Percentiles rank a stretch among this genome's conserved stretches.
phyloP scores from a whole-genome alignment of 371 early-diverging fungal genomes.

The Quaeritorhiza haematococci region DNA sequence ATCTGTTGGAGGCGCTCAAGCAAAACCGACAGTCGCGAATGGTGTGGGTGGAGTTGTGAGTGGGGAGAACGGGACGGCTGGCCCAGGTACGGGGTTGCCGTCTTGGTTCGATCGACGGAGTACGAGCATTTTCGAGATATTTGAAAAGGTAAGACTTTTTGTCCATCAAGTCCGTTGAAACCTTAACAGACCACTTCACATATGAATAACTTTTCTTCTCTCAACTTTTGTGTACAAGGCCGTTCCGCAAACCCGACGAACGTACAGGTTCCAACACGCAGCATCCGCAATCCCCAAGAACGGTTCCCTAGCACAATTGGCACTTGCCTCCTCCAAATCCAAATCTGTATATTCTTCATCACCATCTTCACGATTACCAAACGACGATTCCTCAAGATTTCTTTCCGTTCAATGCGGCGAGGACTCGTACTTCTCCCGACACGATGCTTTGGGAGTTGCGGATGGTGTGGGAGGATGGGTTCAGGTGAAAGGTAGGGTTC shows the following conservation, averaged over 20 bases:
- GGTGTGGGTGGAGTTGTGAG: too few species aligned
- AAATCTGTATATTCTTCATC: too few species aligned
- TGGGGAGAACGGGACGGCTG: too few species aligned
- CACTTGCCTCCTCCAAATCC: too few species aligned
- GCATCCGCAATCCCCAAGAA: slow-evolving; percentile 77
- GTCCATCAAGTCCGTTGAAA: neutral
- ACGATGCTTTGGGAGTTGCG: slow-evolving; percentile 44
- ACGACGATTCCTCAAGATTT: neutral
- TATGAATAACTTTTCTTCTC: neutral
- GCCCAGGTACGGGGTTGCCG: too few species aligned
- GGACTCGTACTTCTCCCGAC: slow-evolving; percentile 63
- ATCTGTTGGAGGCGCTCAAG: too few species aligned
- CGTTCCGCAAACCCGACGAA: slow-evolving; percentile 37
- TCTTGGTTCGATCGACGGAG: neutral
- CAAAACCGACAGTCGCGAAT: too few species aligned
- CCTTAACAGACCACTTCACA: neutral
- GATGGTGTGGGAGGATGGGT: slow-evolving; percentile 53
- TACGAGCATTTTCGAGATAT: slow-evolving; percentile 23
- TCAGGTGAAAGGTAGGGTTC: slow-evolving; percentile 50
- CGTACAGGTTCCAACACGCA: slow-evolving; percentile 63
- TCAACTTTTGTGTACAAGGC: slow-evolving; percentile 14
- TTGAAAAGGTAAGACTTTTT: slow-evolving; percentile 17
- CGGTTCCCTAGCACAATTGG: slow-evolving; percentile 25
- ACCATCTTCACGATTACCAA: slow-evolving; percentile 16
- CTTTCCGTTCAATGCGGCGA: slow-evolving; percentile 55